These are phyloP conservation scores for Straminergon stramineum DNA, from an alignment of 225 moss, liverwort and hornwort genomes.

Conservation along the genomic window DNA sequence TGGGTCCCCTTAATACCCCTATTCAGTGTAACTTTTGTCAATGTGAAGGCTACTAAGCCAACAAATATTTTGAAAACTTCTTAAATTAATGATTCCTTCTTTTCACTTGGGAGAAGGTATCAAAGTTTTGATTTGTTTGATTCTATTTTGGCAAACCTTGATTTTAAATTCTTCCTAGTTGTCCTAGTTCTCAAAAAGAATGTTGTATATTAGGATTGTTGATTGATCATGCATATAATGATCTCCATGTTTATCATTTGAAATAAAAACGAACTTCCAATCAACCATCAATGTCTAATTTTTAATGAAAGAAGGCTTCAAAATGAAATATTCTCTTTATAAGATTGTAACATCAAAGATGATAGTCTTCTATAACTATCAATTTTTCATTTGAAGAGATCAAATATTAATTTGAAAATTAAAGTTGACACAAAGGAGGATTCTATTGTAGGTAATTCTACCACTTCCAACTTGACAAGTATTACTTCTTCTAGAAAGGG, in stretches of 20 bases:
- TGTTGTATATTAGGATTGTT: background rate
- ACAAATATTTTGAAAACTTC: background rate
- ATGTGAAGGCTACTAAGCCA: background rate
- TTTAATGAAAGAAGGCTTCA: too few species aligned
- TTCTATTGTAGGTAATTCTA: too few species aligned
- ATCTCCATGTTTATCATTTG: background rate
- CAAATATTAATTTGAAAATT: too few species aligned
- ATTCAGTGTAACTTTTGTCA: background rate
- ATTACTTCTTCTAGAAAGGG: too few species aligned
- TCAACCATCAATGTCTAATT: too few species aligned
- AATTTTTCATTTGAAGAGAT: too few species aligned
- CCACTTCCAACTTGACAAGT: too few species aligned
- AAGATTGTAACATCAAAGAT: too few species aligned
- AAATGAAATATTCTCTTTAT: too few species aligned
- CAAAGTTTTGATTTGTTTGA: background rate
- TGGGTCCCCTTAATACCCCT: too few species aligned
- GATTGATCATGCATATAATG: background rate
- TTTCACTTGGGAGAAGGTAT: background rate
- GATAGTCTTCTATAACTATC: too few species aligned
- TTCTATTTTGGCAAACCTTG: background rate
- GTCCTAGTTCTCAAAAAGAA: background rate
- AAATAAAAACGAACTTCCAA: background rate
- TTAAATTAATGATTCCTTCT: background rate
- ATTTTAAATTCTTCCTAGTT: background rate
- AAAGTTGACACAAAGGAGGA: too few species aligned